Evolutionary conservation across 2,329 filamentous ascomycete species (phyloP), one percentile per base, ranked within the genome.

Genomic region (Dactylellina haptotyla): DNA sequence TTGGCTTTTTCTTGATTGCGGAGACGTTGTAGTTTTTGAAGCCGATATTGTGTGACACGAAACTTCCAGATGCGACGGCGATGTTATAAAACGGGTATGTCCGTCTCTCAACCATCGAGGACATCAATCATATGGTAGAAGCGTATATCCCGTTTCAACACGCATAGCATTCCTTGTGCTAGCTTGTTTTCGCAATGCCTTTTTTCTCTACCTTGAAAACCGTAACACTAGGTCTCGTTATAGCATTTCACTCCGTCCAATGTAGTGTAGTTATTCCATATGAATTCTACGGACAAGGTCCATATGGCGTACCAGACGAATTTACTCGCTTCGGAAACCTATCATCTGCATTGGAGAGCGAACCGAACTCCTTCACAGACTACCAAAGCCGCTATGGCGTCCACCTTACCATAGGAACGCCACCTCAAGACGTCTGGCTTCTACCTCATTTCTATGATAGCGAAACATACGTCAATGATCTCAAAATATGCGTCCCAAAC

Each of bases 381-480:
- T 53, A 43, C 32, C 63, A 67, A 58, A 20, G 16, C 28, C 63
- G 53, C 5, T 5, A 26, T 3, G 63, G 63, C 8, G n/a, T 67
- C 32, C 51, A 51, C 12, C 43, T 67, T n/a, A n/a, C 51, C n/a
- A 30, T 67, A 2, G 63, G 63, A 16, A 53, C 53, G 6, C 63
- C 63, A 26, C 63, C 63, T 4, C 63, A 67, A 30, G 28, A 51
- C 16, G 53, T 67, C 41, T 67, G 30, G 30, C 16, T 53, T 16
- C 5, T 26, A 26, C 63, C 63, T 30, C 51, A 67, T 20, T 67
- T 67, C 25, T 67, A 26, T 32, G 45, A 58, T 28, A 20, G 20
- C 1, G 25, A 28, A 6, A 58, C 53, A 1, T 51, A 58, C 12
- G 53, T 67, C 51, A 67, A 25, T 20, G 20, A 56, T 18, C n/a